A percentile compares a stretch with the other conserved stretches of the same genome.
Evolutionary conservation across 768 basidiomycete genomes (phyloP).

Genomic region (Auricularia auricula-judae): DNA sequence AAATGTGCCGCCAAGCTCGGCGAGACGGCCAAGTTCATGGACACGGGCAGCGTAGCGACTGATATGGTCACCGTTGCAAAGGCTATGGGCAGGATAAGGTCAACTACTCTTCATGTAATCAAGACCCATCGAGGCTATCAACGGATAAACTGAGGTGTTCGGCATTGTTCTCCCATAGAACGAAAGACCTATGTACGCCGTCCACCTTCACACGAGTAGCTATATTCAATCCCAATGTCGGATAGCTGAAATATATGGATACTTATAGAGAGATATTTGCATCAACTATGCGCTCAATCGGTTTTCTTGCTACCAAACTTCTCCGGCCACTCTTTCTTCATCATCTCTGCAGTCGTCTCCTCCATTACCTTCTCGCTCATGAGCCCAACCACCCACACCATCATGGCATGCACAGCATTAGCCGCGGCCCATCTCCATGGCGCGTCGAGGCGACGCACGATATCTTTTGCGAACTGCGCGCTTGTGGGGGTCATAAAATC

Average conservation of each 20-base stretch:
- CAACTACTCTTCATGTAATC: constrained; percentile 6
- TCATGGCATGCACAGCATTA: background rate
- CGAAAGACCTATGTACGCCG: too few species aligned
- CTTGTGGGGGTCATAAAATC: background rate
- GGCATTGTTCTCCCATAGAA: too few species aligned
- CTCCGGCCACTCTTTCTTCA: background rate
- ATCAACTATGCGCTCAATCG: background rate
- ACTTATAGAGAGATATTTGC: too few species aligned
- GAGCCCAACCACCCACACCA: background rate
- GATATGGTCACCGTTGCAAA: constrained; percentile 1
- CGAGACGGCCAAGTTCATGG: background rate
- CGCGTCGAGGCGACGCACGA: background rate
- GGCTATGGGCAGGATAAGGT: constrained; percentile 6
- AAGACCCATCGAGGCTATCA: too few species aligned
- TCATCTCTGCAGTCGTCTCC: background rate
- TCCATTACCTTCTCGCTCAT: background rate
- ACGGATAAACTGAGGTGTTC: too few species aligned
- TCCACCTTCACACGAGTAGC: too few species aligned
- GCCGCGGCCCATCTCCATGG: background rate
- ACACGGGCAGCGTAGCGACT: background rate
- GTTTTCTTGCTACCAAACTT: background rate
- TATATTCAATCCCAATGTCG: too few species aligned
- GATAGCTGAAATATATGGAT: too few species aligned
- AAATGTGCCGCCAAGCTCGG: background rate
- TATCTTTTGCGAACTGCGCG: background rate